These are phyloP conservation scores for Hibiscus syriacus DNA, from an alignment of 345 rosid genomes.

Conservation along the genomic window DNA sequence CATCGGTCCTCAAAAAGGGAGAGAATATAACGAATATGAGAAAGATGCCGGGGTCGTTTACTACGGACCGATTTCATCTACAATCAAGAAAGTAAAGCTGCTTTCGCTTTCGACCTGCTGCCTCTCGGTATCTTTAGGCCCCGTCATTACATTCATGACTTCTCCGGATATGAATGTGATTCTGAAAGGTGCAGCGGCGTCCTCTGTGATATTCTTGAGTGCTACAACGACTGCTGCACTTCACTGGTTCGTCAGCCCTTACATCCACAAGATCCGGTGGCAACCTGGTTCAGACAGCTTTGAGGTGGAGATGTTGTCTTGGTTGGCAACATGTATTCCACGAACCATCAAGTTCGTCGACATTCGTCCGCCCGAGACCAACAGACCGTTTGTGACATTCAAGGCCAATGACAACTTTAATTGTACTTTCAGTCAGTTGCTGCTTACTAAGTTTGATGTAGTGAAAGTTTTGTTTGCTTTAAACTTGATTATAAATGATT, in stretches of 20 bases:
- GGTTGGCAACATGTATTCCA: neutral
- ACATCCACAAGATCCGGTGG: neutral
- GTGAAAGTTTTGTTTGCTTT: neutral
- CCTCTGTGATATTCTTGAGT: neutral
- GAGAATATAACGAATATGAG: constrained; percentile 28
- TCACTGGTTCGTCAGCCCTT: constrained; percentile 1
- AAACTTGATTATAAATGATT: neutral
- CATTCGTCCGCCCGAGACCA: constrained; percentile 33
- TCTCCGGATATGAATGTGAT: constrained; percentile 71
- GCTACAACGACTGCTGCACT: neutral
- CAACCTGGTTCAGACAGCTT: neutral
- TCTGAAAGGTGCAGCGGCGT: constrained; percentile 54
- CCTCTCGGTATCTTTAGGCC: constrained; percentile 85
- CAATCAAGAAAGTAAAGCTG: constrained; percentile 85
- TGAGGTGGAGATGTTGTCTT: neutral
- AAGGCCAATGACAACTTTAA: constrained; percentile 34
- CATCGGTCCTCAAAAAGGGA: constrained; percentile 52
- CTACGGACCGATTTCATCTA: constrained; percentile 77
- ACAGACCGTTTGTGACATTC: constrained; percentile 82
- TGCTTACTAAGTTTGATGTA: neutral
- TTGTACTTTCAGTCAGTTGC: neutral
- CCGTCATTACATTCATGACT: constrained; percentile 92
- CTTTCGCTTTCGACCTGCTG: constrained; percentile 96
- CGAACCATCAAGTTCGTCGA: neutral
- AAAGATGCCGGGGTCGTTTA: constrained; percentile 46